Evolutionary conservation across 73 alveolate species (phyloP), one percentile per base, ranked within the genome.

Genomic region (Vitrella brassicaformis): DNA sequence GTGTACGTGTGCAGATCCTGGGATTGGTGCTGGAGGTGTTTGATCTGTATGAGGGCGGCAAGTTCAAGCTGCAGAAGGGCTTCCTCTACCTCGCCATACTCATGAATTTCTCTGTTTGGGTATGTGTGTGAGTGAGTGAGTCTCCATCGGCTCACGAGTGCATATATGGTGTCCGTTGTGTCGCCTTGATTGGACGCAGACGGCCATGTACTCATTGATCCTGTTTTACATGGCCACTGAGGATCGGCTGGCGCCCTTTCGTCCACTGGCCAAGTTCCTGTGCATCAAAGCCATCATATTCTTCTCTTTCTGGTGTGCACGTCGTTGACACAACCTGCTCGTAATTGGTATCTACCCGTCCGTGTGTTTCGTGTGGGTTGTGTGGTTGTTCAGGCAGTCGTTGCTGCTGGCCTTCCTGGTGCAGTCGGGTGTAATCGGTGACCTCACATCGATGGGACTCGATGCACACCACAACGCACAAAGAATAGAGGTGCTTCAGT

Each of bases 141-240:
- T 39, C 22, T 39, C 22, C 14, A 14, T 39, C 22, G 22, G 56
- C 56, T 4, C 56, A 14, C 56, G 56, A 4, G 56, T 73, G 88
- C n/a, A 76, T 85, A 27, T 80, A 8, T 66, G 30, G 31, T 66
- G 18, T 66, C 39, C 18, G 4, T 28, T 27, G 30, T 66, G 39
- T 8, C 4, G 4, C 10, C 30, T 66, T 27, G 19, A 10, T 26
- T n/a, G n/a, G n/a, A n/a, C n/a, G 39, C 30, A 27, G 39, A 66
- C 31, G 4, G 31, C 73, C 28, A 31, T 70, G 9, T 77, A 85
- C 72, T 73, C 87, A 47, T 47, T 88, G 71, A 81, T 88, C 19
- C 87, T 88, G n/a, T 85, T 88, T 71, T 88, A 88, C 74, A 85
- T 72, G 88, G 90, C 90, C 27, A 80, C 90, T 0, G 84, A 80